A percentile compares a stretch with the other conserved stretches of the same genome.
phyloP scores from a whole-genome alignment of 306 rosid genomes.

The Prunus padus region DNA sequence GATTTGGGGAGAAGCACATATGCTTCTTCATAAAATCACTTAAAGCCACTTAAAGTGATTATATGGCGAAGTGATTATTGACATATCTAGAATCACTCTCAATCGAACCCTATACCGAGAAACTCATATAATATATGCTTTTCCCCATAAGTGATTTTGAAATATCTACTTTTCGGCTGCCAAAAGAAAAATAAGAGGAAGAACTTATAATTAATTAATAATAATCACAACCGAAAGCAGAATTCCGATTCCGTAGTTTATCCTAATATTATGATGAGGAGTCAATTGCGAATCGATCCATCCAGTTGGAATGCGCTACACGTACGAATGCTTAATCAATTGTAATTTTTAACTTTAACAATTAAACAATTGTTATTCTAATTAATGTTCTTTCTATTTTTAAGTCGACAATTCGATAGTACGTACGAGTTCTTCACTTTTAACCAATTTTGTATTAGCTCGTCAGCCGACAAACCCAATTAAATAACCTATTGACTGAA shows the following conservation, averaged over 20 bases:
- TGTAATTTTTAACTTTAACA: neutral
- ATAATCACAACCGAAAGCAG: constrained; percentile 19
- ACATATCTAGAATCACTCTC: too few relatives aligned
- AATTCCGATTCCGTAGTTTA: constrained; percentile 43
- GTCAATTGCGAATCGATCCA: constrained; percentile 61
- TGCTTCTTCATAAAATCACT: too few relatives aligned
- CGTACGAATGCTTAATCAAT: neutral
- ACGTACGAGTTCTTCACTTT: too few relatives aligned
- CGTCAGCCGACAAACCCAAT: neutral
- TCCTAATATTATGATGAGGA: constrained; percentile 12
- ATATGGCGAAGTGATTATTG: too few relatives aligned
- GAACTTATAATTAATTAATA: neutral
- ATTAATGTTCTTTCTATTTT: too few relatives aligned
- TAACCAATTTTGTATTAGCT: neutral
- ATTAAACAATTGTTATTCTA: neutral
- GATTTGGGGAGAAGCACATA: too few relatives aligned
- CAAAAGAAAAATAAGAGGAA: neutral
- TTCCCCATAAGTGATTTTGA: too few relatives aligned
- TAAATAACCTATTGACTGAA: neutral
- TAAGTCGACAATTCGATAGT: neutral
- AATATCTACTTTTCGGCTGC: too few relatives aligned
- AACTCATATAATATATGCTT: too few relatives aligned
- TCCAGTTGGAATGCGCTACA: constrained; percentile 21
- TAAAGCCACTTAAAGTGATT: too few relatives aligned
- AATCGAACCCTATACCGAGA: too few relatives aligned